Evolutionary conservation across 345 rosid species (phyloP), one percentile per base, ranked within the genome.

Genomic region (Eutrema yunnanense): DNA sequence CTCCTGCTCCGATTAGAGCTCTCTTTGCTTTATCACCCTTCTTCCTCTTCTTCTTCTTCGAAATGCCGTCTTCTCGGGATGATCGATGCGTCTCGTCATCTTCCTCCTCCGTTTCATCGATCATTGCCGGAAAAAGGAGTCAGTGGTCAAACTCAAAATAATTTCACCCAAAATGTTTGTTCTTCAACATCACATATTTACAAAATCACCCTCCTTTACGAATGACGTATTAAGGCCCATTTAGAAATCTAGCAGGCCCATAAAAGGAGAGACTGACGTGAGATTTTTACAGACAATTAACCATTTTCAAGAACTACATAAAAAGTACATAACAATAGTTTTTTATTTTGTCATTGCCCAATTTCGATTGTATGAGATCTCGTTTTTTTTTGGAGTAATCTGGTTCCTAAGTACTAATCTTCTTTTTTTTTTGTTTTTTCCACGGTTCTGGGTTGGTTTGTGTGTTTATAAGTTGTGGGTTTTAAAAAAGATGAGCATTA

Each of bases 1-100:
- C 80, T 33, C 76, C 80, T 0, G 72, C 76, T 58, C 80, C 80
- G 60, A 65, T 59, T 33, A 71, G 19, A 49, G 76, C 80, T 71
- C 76, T 77, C 76, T 71, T 77, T 26, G 76, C 9, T 64, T 63
- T 65, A 40, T 37, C 79, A 0, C 50, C 32, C 13, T 53, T 60
- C n/a, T 51, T 72, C 60, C 36, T 62, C 22, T 47, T 54, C 26
- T 46, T 64, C 70, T 6, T 58, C 32, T 40, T 58, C n/a, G 50
- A 44, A 53, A 53, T 46, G 36, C 6, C 8, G 11, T 52, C 43
- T 29, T 44, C 61, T 62, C 14, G 44, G 9, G 57, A 37, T 44
- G 74, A 69, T 53, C 70, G 74, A 36, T 68, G 58, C n/a, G 55
- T 58, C 16, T 49, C 47, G 6, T 61, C 74, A 53, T 52, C 69